phyloP scores from a whole-genome alignment of 345 rosid species.

The Corchorus capsularis region DNA sequence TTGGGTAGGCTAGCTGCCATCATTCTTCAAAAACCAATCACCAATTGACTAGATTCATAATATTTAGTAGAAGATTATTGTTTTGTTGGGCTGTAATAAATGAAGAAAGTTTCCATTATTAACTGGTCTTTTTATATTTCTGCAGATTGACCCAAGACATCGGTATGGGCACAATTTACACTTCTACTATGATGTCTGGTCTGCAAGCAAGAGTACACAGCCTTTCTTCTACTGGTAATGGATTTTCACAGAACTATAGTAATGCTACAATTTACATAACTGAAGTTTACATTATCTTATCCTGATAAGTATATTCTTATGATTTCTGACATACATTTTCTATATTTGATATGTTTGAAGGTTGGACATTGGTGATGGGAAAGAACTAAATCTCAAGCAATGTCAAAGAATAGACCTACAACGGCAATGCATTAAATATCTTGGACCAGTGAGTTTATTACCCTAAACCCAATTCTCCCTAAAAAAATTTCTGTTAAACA shows the following conservation, averaged over 20 bases:
- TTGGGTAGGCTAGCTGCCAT: neutral
- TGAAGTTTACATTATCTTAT: neutral
- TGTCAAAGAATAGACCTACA: slow-evolving; percentile 51
- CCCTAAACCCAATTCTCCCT: neutral
- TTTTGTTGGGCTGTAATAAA: neutral
- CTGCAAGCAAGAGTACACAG: slow-evolving; percentile 59
- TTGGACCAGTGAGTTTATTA: slow-evolving; percentile 61
- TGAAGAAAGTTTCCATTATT: neutral
- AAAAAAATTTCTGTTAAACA: no score
- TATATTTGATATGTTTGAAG: slow-evolving; percentile 44
- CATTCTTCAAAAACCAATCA: neutral
- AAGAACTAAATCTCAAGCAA: slow-evolving; percentile 54
- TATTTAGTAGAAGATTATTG: neutral
- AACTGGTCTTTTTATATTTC: slow-evolving; percentile 8
- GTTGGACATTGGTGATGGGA: slow-evolving; percentile 83
- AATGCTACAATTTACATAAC: neutral
- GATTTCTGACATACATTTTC: slow-evolving; percentile 13
- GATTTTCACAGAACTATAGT: neutral
- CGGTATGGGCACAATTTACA: slow-evolving; percentile 91
- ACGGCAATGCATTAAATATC: slow-evolving; percentile 61
- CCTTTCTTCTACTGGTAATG: slow-evolving; percentile 82
- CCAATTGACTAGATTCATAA: no score
- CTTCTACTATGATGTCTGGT: slow-evolving; percentile 74
- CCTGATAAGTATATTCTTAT: slow-evolving; percentile 4
- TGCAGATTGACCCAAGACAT: slow-evolving; percentile 82